Evolutionary conservation across 164 flowering plant genomes (phyloP).

Genomic region (Chimonanthus praecox): DNA sequence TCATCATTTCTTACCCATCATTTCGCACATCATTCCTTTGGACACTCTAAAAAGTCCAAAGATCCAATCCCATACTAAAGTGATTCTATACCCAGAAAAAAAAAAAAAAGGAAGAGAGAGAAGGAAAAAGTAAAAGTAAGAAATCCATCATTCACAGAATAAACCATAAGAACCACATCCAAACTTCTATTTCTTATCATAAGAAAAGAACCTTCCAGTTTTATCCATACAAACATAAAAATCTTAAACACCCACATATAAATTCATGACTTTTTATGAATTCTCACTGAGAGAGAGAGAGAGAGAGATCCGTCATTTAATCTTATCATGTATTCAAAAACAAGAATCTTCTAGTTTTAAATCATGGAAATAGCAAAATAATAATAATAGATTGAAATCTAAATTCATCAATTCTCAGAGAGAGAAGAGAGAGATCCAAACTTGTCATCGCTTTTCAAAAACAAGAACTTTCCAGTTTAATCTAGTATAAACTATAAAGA

Average conservation of each 20-base stretch:
- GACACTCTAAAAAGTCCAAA: background rate
- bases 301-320: background rate
- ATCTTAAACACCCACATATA: background rate
- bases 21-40: too few relatives aligned
- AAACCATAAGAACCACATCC: background rate
- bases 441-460: background rate
- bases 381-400: background rate
- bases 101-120: background rate
- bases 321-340: background rate
- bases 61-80: constrained; percentile 3
- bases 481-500: background rate
- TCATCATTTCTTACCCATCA: background rate
- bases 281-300: too few relatives aligned
- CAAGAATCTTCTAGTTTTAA: background rate
- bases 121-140: background rate
- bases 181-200: background rate
- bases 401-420: background rate
- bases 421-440: background rate
- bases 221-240: background rate
- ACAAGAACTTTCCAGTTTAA: background rate
- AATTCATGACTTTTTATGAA: background rate
- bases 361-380: background rate
- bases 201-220: background rate
- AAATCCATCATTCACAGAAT: background rate
- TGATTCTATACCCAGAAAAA: background rate